Evolutionary conservation across 768 basidiomycete genomes (phyloP), one percentile per base, ranked within the genome.

Genomic region (Xanthoconium purpureum): DNA sequence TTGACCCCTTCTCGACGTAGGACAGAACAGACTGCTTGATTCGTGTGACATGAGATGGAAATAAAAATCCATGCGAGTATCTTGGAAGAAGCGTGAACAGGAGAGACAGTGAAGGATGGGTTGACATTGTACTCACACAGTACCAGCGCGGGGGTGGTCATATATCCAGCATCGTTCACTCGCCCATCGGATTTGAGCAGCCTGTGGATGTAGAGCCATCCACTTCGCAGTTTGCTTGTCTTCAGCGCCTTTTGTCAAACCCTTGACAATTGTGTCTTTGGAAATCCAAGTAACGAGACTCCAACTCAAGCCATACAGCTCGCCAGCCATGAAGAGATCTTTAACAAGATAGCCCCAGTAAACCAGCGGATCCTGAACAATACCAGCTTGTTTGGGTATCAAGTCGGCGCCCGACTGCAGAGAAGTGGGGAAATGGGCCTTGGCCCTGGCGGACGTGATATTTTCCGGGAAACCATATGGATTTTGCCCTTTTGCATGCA

Each of bases 161-260:
- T 99, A 98, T 61, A 99, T 92, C 91, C 93, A 96, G 73, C 96
- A 98, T 29, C 88, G 83, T 67, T 99, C 95, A 62, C 89, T 87
- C 33, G 81, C 80, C 95, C 96, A 98, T 43, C 92, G 83, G 39
- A 99, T 83, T 62, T 88, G 81, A 30, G 80, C 73, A 14, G 88
- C 83, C 43, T 80, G 82, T 0, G 95, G 94, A 74, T 97, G 95
- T 51, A 85, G 66, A 18, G 81, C 78, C 84, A 98, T 93, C 95
- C 95, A 98, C 60, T 85, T 89, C 9, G 93, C 85, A 6, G 90
- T 90, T 63, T 92, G 88, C 71, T 97, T 94, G 73, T 98, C 95
- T 77, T 98, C 95, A 0, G 89, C 87, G 12, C 95, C 95, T 52
- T 79, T 81, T 3, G 81, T 84, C 65, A 90, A 70, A 13, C 78